Evolutionary conservation across 148 eudicot species (phyloP), one percentile per base, ranked within the genome.

Genomic region (Rhododendron griersonianum): DNA sequence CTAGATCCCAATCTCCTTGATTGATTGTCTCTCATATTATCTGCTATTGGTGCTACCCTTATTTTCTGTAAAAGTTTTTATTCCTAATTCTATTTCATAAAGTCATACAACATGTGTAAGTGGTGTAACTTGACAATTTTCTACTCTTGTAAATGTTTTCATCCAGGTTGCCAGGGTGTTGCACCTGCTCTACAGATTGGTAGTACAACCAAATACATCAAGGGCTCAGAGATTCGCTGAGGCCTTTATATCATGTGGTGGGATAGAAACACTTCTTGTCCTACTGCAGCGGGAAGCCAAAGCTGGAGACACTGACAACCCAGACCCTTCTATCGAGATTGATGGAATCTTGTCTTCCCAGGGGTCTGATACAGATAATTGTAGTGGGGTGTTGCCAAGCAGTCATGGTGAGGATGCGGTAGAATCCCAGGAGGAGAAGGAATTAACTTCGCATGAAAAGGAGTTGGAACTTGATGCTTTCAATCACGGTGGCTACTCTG

Each of bases 201-300:
- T 95, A 81, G 98, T 98, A 81, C 99, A 98, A 82, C 99, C 99
- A 84, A 98, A 98, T 90, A 89, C 93, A 67, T 92, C 94, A 78
- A 91, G 99, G 87, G 98, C 98, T 80, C 91, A 94, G 88, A 93
- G 89, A 82, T 98, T 98, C 87, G 95, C 98, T 5, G 95, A 95
- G 82, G 98, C 99, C 76, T 98, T 98, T 87, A 87, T 95, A 86
- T 93, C 98, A 80, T 93, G 95, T 86, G 98, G 99, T 84, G 99
- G 99, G 78, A 87, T 98, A 87, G 99, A 98, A 91, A 93, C 99
- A 89, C 93, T 98, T 76, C 98, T 98, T 92, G 98, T 95, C 86
- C 93, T 98, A 74, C 87, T 98, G 90, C 99, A 98, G 89, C 93
- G 95, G 80, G 98, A 95, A 89, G 94, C 98, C 85, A 94, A 95